phyloP scores from a whole-genome alignment of 2,329 filamentous ascomycete genomes.

The Catunica adiposa region DNA sequence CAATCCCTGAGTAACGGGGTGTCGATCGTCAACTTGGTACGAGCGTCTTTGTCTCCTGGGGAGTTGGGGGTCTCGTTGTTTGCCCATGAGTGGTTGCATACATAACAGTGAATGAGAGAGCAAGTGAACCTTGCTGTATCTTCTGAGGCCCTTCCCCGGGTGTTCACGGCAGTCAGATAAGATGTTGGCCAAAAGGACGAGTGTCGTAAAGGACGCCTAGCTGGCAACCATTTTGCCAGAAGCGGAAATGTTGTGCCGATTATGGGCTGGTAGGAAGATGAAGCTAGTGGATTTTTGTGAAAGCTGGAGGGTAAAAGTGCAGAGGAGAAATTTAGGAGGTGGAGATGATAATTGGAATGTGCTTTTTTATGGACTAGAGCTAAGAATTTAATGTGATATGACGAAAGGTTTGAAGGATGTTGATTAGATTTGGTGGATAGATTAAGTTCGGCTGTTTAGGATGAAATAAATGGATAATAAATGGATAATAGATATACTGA shows the following conservation, averaged over 20 bases:
- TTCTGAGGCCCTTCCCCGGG: too few species aligned
- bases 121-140: too few species aligned
- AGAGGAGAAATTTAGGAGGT: neutral
- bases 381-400: too few species aligned
- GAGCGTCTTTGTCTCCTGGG: neutral
- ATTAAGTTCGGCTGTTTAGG: neutral
- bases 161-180: too few species aligned
- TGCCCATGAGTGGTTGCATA: neutral
- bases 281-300: neutral
- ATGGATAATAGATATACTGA: neutral
- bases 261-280: neutral
- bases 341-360: neutral
- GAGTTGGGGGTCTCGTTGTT: too few species aligned
- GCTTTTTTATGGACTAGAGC: too few species aligned
- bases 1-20: neutral
- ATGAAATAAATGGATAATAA: neutral
- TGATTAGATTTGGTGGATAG: neutral
- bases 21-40: neutral
- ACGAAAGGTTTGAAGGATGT: neutral
- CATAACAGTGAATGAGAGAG: too few species aligned
- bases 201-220: too few species aligned
- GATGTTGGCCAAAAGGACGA: too few species aligned
- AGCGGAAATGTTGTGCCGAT: neutral
- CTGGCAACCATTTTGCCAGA: too few species aligned
- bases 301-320: neutral